These are phyloP conservation scores for Myriosclerotinia duriaeana DNA, from an alignment of 2,329 filamentous ascomycete genomes.

Conservation along the genomic window DNA sequence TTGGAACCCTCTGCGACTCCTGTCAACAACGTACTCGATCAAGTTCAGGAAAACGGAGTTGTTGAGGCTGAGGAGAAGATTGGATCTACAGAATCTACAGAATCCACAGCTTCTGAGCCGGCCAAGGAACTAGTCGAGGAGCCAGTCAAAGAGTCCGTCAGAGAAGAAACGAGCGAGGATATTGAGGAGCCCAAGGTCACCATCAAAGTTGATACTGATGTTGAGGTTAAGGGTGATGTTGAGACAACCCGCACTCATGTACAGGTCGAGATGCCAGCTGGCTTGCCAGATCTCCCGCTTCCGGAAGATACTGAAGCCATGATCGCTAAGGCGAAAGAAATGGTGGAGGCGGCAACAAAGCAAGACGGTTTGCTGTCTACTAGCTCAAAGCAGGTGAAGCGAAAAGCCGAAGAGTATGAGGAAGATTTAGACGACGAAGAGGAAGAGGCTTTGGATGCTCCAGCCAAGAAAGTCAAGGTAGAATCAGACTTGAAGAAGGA, in stretches of 20 bases:
- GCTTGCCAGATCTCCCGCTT: conserved; percentile 64
- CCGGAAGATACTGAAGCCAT: conserved; percentile 78
- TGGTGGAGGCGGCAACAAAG: conserved; percentile 72
- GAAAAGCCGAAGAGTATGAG: conserved; percentile 44
- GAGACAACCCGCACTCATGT: conserved; percentile 72
- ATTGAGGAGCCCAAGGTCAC: conserved; percentile 60
- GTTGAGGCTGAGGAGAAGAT: conserved; percentile 30
- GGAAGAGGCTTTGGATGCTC: conserved; percentile 35
- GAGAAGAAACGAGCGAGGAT: conserved; percentile 27
- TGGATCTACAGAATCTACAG: not conserved
- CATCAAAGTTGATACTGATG: conserved; percentile 67
- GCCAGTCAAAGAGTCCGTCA: conserved; percentile 24
- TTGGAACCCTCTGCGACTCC: conserved; percentile 50
- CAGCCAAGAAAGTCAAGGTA: conserved; percentile 76
- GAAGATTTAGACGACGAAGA: conserved; percentile 34
- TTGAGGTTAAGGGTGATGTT: conserved; percentile 54
- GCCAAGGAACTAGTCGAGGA: not conserved
- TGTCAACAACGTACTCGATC: conserved; percentile 46
- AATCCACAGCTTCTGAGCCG: conserved; percentile 6
- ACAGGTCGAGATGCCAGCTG: conserved; percentile 72
- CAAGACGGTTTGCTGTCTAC: conserved; percentile 43
- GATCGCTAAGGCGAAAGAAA: conserved; percentile 81
- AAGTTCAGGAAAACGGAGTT: conserved; percentile 47
- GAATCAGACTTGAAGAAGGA: conserved; percentile 77
- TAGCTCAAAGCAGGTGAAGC: conserved; percentile 67